phyloP scores from a whole-genome alignment of 2,329 filamentous ascomycete genomes.

The Ceratocystis alfenasii region DNA sequence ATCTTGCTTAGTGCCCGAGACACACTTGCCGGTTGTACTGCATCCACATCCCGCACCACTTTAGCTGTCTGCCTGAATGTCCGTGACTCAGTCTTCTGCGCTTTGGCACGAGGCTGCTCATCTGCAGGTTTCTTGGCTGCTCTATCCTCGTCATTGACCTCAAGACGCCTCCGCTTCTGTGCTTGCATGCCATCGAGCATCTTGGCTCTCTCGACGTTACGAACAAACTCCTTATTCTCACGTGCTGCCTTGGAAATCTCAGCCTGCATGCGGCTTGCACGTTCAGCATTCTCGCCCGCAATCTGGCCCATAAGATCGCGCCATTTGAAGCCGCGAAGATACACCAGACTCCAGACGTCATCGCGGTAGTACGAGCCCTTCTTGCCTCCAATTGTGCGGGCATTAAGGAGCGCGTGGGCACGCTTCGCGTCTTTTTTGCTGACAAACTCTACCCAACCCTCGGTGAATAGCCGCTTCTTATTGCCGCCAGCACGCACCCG shows the following conservation, averaged over 20 bases:
- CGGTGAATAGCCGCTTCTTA: conserved; percentile 68
- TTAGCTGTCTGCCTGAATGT: conserved; percentile 57
- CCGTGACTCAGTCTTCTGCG: conserved; percentile 28
- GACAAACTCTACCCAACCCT: conserved; percentile 78
- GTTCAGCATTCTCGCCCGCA: conserved; percentile 67
- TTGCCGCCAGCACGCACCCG: conserved; percentile 65
- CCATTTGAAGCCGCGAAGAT: conserved; percentile 79
- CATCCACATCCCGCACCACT: conserved; percentile 38
- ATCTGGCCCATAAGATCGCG: conserved; percentile 63
- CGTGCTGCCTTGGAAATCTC: conserved; percentile 64
- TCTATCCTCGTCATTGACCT: conserved; percentile 26
- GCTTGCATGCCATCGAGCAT: conserved; percentile 63
- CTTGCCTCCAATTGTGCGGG: conserved; percentile 67
- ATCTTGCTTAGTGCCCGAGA: conserved; percentile 53
- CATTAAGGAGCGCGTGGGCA: conserved; percentile 65
- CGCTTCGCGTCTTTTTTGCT: conserved; percentile 65
- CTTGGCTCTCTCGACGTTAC: conserved; percentile 69
- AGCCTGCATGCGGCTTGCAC: conserved; percentile 60
- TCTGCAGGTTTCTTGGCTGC: conserved; percentile 23
- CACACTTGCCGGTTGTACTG: conserved; percentile 41
- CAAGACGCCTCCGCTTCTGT: conserved; percentile 37
- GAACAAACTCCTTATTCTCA: conserved; percentile 72
- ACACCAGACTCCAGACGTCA: conserved; percentile 75
- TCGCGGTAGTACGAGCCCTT: conserved; percentile 75
- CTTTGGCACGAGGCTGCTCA: conserved; percentile 21